Conservation (phyloP, 371 early-diverging fungal species). For the Mucor lusitanicus region DNA sequence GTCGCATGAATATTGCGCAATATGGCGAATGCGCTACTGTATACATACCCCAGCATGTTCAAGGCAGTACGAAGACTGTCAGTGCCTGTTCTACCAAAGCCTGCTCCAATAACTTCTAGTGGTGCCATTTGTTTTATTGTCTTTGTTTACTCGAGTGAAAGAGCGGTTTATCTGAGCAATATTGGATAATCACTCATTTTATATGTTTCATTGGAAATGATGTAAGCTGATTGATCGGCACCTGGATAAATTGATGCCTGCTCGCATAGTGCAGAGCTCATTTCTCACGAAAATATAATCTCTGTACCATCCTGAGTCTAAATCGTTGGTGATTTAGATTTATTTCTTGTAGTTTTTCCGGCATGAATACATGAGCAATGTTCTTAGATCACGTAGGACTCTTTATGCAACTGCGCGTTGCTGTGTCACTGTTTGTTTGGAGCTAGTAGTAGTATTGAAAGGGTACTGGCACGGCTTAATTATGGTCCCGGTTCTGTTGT, state of each 20-base stretch:
- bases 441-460: too few species aligned
- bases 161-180: not conserved
- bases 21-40: not conserved
- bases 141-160: not conserved
- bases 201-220: not conserved
- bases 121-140: constrained; percentile 14
- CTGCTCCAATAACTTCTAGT: constrained; percentile 41
- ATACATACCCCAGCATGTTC: constrained; percentile 37
- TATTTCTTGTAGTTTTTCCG: not conserved
- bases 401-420: not conserved
- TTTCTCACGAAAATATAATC: not conserved
- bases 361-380: not conserved
- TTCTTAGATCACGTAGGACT: not conserved
- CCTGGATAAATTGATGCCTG: not conserved
- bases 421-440: not conserved
- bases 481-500: too few species aligned
- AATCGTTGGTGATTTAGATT: not conserved
- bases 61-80: constrained; percentile 34
- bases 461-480: too few species aligned
- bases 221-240: not conserved
- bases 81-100: constrained; percentile 40
- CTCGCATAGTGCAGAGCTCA: not conserved
- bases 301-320: not conserved
- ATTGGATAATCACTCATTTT: not conserved
- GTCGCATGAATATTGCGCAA: not conserved